Percentiles rank a stretch among this genome's conserved stretches.
Evolutionary conservation across 768 basidiomycete genomes (phyloP).

Genomic region (Mycena capillaripes): DNA sequence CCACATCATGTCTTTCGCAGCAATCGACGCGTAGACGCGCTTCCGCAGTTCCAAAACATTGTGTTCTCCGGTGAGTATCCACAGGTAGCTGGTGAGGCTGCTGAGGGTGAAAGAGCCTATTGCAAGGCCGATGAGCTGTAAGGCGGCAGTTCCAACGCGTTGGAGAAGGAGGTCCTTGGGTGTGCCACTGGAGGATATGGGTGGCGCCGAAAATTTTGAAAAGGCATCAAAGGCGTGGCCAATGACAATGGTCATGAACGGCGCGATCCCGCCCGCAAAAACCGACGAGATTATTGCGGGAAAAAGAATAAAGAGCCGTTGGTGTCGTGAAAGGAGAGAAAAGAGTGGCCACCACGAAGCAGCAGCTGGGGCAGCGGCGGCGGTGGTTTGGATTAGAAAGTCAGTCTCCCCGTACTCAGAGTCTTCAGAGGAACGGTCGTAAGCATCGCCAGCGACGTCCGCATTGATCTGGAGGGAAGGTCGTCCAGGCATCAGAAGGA

Average conservation of each 20-base stretch:
- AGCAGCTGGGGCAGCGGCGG: slow-evolving; percentile 59
- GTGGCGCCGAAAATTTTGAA: slow-evolving; percentile 63
- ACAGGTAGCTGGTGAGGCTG: slow-evolving; percentile 81
- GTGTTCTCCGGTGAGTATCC: slow-evolving; percentile 91
- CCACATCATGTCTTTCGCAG: slow-evolving; percentile 86
- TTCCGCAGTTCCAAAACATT: slow-evolving; percentile 78
- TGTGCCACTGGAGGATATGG: slow-evolving; percentile 45
- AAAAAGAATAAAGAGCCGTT: slow-evolving; percentile 69
- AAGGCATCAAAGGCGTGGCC: slow-evolving; percentile 85
- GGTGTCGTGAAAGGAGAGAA: slow-evolving; percentile 70
- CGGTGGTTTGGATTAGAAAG: slow-evolving; percentile 20
- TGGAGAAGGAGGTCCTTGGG: slow-evolving; percentile 65
- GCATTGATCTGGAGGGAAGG: slow-evolving; percentile 17
- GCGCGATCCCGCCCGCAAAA: slow-evolving; percentile 78
- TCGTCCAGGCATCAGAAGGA: slow-evolving; percentile 13
- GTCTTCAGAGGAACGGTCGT: slow-evolving; percentile 1
- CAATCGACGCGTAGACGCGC: slow-evolving; percentile 77
- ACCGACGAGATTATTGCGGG: slow-evolving; percentile 79
- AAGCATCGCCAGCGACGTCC: slow-evolving; percentile 30
- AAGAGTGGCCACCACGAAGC: slow-evolving; percentile 64
- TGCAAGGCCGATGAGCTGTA: slow-evolving; percentile 78
- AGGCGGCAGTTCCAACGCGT: slow-evolving; percentile 70
- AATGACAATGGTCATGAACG: slow-evolving; percentile 89
- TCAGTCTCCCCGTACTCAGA: slow-evolving; percentile 17
- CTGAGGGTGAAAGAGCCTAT: slow-evolving; percentile 78